Conservation (phyloP, 1,284 basidiomycete genomes). For the Trametes pubescens region DNA sequence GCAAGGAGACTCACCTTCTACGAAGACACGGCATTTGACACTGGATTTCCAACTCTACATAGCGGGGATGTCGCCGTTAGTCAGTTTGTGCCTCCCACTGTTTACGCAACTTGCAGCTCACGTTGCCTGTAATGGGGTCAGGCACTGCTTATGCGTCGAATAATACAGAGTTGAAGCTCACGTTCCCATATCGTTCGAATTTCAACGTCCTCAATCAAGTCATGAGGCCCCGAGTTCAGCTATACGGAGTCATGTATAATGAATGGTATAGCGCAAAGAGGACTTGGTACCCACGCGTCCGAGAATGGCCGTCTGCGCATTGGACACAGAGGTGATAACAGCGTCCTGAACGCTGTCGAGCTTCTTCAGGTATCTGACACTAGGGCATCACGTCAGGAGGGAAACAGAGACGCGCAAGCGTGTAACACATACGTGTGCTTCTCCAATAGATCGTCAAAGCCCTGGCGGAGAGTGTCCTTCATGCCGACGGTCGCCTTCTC, state of each 20-base stretch:
- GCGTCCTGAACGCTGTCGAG: slow-evolving; percentile 16
- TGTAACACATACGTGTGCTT: slow-evolving; percentile 8
- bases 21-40: slow-evolving; percentile 18
- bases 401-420: neutral
- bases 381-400: neutral
- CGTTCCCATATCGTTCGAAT: slow-evolving; percentile 13
- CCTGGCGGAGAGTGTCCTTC: slow-evolving; percentile 13
- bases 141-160: neutral
- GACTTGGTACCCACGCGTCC: neutral
- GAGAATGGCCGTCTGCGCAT: slow-evolving; percentile 3
- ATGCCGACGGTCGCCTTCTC: slow-evolving; percentile 16
- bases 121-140: slow-evolving; percentile 5
- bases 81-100: too few relatives aligned
- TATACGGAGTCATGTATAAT: neutral
- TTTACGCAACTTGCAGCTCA: neutral
- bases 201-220: slow-evolving; percentile 15
- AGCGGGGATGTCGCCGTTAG: neutral
- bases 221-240: slow-evolving; percentile 19
- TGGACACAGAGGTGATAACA: slow-evolving; percentile 6
- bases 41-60: slow-evolving; percentile 17
- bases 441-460: slow-evolving; percentile 15
- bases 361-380: slow-evolving; percentile 11
- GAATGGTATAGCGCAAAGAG: neutral
- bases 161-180: neutral
- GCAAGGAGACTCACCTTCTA: slow-evolving; percentile 3